Conservation (phyloP, 352 stramenopile genomes). For the Pythium aristosporum region DNA sequence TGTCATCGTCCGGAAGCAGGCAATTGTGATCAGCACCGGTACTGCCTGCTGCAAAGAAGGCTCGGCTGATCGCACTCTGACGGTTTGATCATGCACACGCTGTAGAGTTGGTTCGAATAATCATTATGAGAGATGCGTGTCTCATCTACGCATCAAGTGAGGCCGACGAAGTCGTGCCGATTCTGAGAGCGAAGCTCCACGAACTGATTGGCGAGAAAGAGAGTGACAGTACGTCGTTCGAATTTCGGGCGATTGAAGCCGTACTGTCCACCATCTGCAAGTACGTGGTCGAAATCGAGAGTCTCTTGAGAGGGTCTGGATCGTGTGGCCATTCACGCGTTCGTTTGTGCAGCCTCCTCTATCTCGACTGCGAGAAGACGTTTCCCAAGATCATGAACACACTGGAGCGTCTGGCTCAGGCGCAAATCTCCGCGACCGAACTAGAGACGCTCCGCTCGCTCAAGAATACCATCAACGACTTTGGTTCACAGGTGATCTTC, state of each 20-base stretch:
- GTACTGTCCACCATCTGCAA: slow-evolving; percentile 31
- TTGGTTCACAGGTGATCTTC: slow-evolving; percentile 47
- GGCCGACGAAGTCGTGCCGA: slow-evolving; percentile 37
- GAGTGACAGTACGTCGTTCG: slow-evolving; percentile 25
- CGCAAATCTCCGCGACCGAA: slow-evolving; percentile 34
- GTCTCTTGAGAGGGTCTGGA: no score
- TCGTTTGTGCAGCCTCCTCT: slow-evolving; percentile 1
- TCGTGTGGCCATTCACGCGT: not conserved
- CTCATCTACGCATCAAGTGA: slow-evolving; percentile 49
- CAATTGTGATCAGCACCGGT: slow-evolving; percentile 66
- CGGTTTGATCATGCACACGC: not conserved
- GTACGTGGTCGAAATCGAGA: slow-evolving; percentile 12
- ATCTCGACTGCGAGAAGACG: slow-evolving; percentile 14
- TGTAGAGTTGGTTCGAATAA: slow-evolving; percentile 54
- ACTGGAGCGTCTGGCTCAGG: slow-evolving; percentile 26
- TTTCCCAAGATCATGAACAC: slow-evolving; percentile 23
- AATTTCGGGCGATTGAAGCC: slow-evolving; percentile 39
- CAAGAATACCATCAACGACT: slow-evolving; percentile 80
- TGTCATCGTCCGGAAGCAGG: slow-evolving; percentile 62
- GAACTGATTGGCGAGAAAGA: slow-evolving; percentile 31
- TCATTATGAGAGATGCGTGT: slow-evolving; percentile 51
- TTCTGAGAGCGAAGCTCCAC: slow-evolving; percentile 49
- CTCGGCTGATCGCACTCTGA: not conserved
- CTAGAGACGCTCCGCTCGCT: slow-evolving; percentile 63
- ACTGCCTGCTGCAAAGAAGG: not conserved